phyloP scores from a whole-genome alignment of 257 asterid species.

The Ophiorrhiza pumila region DNA sequence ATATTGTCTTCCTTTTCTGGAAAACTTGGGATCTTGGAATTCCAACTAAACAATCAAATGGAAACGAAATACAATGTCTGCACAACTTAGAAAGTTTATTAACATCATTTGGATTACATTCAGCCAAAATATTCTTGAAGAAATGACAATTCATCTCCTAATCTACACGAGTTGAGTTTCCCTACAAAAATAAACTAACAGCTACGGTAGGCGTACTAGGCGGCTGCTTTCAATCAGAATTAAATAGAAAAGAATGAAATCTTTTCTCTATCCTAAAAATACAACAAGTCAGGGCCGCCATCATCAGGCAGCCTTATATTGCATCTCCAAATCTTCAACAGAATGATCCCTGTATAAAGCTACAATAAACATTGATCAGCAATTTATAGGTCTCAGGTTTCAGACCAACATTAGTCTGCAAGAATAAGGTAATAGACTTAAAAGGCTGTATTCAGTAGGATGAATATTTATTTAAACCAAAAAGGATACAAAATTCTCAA shows the following conservation, averaged over 20 bases:
- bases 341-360: not conserved
- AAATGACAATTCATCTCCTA: not conserved
- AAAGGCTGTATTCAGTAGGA: not conserved
- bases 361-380: not conserved
- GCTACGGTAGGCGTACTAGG: not conserved
- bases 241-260: not conserved
- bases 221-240: not conserved
- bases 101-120: not conserved
- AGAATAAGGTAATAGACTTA: not conserved
- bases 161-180: not conserved
- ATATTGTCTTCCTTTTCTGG: not conserved
- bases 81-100: not conserved
- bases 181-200: not conserved
- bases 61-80: not conserved
- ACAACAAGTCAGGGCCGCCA: conserved; percentile 2
- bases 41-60: not conserved
- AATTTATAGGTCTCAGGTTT: not conserved
- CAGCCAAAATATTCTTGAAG: not conserved
- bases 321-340: conserved; percentile 1
- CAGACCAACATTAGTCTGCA: conserved; percentile 3
- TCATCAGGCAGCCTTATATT: not conserved
- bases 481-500: not conserved
- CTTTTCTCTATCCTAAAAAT: not conserved
- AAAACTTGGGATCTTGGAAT: not conserved
- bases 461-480: not conserved